Conservation (phyloP, 208 protist genomes). For the Naegleria gruberi region DNA sequence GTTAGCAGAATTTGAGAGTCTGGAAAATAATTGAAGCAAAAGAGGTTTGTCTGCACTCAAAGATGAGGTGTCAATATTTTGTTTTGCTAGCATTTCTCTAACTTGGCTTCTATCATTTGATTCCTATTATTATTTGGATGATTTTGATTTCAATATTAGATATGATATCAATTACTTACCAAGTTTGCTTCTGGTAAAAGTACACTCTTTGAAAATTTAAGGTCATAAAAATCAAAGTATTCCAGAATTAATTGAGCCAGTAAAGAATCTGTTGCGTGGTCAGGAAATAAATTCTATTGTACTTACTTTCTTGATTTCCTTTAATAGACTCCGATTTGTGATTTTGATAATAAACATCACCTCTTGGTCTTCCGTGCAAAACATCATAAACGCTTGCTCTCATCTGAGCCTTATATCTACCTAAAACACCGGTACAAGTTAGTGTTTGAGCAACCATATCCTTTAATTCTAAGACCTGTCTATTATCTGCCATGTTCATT, state of each 20-base stretch:
- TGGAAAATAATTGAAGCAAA: not conserved
- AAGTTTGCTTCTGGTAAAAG: not conserved
- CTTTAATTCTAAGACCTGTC: not conserved
- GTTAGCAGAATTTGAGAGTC: no score
- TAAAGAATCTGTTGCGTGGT: not conserved
- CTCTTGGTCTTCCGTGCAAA: not conserved
- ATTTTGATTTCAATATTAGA: no score
- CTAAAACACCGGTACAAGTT: not conserved
- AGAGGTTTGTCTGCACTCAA: not conserved
- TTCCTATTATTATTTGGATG: not conserved
- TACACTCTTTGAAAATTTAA: not conserved
- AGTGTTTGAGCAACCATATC: not conserved
- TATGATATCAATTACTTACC: not conserved
- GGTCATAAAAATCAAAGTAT: not conserved
- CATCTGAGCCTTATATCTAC: not conserved
- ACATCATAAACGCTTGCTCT: not conserved
- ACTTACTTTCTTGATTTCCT: not conserved
- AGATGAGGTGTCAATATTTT: not conserved
- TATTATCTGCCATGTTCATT: not conserved
- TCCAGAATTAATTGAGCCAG: not conserved
- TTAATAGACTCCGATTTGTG: not conserved
- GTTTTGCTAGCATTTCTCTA: not conserved
- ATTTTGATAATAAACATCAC: not conserved
- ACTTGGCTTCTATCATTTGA: not conserved
- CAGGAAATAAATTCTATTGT: not conserved